These are phyloP conservation scores for Lachancea thermotolerans DNA, from an alignment of 805 yeast species.

Conservation along the genomic window DNA sequence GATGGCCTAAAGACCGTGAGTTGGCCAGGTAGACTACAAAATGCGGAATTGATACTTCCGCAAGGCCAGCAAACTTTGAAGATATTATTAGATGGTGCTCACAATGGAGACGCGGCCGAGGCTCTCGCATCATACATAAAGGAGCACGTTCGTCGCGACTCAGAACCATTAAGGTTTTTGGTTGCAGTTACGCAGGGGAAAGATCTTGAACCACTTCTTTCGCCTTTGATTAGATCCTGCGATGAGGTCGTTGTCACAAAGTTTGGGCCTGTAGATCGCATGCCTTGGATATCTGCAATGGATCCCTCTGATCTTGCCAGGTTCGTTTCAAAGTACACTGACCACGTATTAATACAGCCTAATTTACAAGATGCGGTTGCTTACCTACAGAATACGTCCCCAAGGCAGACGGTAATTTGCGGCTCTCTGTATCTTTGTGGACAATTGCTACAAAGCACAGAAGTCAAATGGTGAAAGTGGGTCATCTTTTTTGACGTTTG, in stretches of 20 bases:
- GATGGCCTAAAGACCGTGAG: slow-evolving; percentile 47
- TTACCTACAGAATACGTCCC: neutral
- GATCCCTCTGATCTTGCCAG: slow-evolving; percentile 23
- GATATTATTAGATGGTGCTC: slow-evolving; percentile 82
- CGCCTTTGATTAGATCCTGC: slow-evolving; percentile 39
- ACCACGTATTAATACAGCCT: slow-evolving; percentile 22
- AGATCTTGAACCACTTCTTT: slow-evolving; percentile 44
- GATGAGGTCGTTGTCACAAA: slow-evolving; percentile 58
- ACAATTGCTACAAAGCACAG: slow-evolving; percentile 32
- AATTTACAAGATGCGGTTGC: slow-evolving; percentile 14
- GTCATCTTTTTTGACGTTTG: slow-evolving; percentile 3
- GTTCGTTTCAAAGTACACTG: slow-evolving; percentile 24
- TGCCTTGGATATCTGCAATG: slow-evolving; percentile 84
- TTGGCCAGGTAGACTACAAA: slow-evolving; percentile 90
- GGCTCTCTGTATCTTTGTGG: slow-evolving; percentile 68
- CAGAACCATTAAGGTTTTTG: slow-evolving; percentile 42
- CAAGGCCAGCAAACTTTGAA: slow-evolving; percentile 19
- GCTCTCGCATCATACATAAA: slow-evolving; percentile 55
- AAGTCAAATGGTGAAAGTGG: neutral
- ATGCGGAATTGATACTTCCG: slow-evolving; percentile 27
- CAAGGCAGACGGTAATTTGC: slow-evolving; percentile 43
- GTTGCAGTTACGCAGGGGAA: slow-evolving; percentile 76
- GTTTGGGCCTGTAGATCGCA: slow-evolving; percentile 69
- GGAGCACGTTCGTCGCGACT: slow-evolving; percentile 8
- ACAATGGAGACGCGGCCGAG: slow-evolving; percentile 78